Evolutionary conservation across 1,284 basidiomycete genomes (phyloP).

Genomic region (Ceraceosorus bombacis): DNA sequence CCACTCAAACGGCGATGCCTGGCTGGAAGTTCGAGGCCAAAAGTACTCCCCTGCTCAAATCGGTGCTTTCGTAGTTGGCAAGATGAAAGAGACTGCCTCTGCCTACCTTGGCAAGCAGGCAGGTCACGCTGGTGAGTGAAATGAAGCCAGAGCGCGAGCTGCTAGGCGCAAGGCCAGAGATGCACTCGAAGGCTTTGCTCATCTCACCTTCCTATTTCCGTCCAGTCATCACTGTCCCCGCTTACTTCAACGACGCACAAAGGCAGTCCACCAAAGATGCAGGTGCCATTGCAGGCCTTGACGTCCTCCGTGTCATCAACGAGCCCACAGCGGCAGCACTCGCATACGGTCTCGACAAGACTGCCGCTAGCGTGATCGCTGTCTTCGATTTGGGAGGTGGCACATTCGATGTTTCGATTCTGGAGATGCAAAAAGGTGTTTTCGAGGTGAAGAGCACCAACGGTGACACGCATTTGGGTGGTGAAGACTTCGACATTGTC

Average conservation of each 20-base stretch:
- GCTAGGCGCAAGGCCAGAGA: too few species aligned
- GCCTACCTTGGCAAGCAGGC: constrained; percentile 85
- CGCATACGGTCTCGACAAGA: constrained; percentile 62
- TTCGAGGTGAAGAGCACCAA: constrained; percentile 99
- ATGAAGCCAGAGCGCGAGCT: too few species aligned
- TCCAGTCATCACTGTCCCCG: constrained; percentile 82
- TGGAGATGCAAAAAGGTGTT: constrained; percentile 98
- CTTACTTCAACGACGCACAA: constrained; percentile 99
- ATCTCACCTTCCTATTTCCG: not conserved
- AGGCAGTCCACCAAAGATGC: constrained; percentile 97
- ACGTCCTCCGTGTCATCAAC: constrained; percentile 96
- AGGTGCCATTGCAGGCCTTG: constrained; percentile 90
- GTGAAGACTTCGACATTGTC: constrained; percentile 92
- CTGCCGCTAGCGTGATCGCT: constrained; percentile 58
- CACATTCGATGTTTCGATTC: constrained; percentile 94
- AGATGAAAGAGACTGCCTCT: constrained; percentile 93
- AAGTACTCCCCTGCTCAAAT: constrained; percentile 59
- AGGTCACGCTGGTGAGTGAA: constrained; percentile 58
- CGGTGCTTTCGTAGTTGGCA: constrained; percentile 75
- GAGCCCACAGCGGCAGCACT: constrained; percentile 96
- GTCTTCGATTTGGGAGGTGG: constrained; percentile 94
- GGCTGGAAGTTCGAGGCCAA: constrained; percentile 65
- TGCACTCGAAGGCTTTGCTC: too few species aligned
- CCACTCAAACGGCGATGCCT: constrained; percentile 58
- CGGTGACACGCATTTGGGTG: constrained; percentile 96